Percentiles rank a stretch among this genome's conserved stretches.
phyloP scores from a whole-genome alignment of 2,329 filamentous ascomycete species.

The Botryotinia narcissicola region DNA sequence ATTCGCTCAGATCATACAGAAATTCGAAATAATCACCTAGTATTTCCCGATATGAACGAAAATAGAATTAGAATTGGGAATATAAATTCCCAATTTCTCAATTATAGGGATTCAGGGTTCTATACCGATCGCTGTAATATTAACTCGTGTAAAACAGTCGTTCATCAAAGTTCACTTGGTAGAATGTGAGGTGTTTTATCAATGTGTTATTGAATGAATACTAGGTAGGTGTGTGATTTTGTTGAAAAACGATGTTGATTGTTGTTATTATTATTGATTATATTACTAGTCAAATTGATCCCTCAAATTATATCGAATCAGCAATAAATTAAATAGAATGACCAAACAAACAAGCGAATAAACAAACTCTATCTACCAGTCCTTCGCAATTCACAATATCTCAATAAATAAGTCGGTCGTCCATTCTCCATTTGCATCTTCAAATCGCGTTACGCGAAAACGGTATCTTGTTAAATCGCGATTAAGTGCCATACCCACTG shows the following conservation, averaged over 20 bases:
- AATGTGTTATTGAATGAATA: not conserved
- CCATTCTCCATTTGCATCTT: not conserved
- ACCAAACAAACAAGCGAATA: not conserved
- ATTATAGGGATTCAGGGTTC: too few species aligned
- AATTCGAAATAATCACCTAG: too few species aligned
- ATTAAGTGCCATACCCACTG: not conserved
- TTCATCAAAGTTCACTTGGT: not conserved
- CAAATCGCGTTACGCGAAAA: not conserved
- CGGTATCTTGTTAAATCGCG: too few species aligned
- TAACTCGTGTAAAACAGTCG: fast-evolving
- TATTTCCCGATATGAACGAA: too few species aligned
- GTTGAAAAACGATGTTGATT: not conserved
- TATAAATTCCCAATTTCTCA: too few species aligned
- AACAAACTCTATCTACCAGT: not conserved
- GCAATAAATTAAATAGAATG: not conserved
- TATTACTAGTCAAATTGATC: not conserved
- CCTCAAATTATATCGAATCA: not conserved
- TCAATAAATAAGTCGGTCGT: not conserved
- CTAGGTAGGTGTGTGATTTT: not conserved
- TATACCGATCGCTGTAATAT: not conserved
- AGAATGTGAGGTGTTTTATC: fast-evolving
- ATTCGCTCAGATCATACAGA: not conserved
- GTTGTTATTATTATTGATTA: not conserved
- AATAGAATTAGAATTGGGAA: not conserved
- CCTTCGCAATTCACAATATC: not conserved